These are phyloP conservation scores for Ramalina intermedia DNA, from an alignment of 495 filamentous ascomycete genomes.

Conservation along the genomic window DNA sequence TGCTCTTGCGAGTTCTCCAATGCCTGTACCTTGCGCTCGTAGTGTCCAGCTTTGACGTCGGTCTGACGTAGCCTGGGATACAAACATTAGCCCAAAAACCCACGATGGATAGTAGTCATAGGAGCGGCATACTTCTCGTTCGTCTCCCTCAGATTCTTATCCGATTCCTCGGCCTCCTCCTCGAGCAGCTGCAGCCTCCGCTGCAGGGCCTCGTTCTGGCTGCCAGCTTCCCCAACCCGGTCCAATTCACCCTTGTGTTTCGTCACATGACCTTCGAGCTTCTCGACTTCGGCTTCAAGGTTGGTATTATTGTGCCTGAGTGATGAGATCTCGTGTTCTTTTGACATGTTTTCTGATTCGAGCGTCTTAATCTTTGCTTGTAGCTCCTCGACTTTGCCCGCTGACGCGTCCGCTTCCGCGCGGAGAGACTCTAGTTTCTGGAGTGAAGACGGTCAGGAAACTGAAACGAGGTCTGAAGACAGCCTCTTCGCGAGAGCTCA, in stretches of 20 bases:
- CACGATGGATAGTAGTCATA: not conserved
- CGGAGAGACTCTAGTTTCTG: slow-evolving; percentile 93
- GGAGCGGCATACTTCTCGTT: slow-evolving; percentile 72
- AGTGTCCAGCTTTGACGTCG: slow-evolving; percentile 97
- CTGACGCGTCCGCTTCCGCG: slow-evolving; percentile 72
- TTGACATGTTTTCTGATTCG: slow-evolving; percentile 86
- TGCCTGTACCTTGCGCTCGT: slow-evolving; percentile 97
- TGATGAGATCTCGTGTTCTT: slow-evolving; percentile 96
- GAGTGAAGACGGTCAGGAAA: slow-evolving; percentile 1
- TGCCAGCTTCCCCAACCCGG: slow-evolving; percentile 57
- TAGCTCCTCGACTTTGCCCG: slow-evolving; percentile 71
- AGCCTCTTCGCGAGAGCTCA: not conserved
- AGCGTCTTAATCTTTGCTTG: slow-evolving; percentile 71
- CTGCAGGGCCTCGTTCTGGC: slow-evolving; percentile 76
- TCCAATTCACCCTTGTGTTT: slow-evolving; percentile 66
- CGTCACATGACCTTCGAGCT: slow-evolving; percentile 61
- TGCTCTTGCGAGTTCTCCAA: slow-evolving; percentile 76
- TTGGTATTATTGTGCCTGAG: slow-evolving; percentile 81
- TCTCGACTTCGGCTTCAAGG: slow-evolving; percentile 82
- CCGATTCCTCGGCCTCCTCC: slow-evolving; percentile 91
- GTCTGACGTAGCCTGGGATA: slow-evolving; percentile 80
- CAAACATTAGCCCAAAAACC: not conserved
- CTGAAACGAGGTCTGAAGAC: not conserved
- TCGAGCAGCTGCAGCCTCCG: slow-evolving; percentile 88
- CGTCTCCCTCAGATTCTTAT: slow-evolving; percentile 85